Percentiles rank a stretch among this genome's conserved stretches.
phyloP scores from a whole-genome alignment of 805 yeast genomes.

The Schwanniomyces polymorphus region DNA sequence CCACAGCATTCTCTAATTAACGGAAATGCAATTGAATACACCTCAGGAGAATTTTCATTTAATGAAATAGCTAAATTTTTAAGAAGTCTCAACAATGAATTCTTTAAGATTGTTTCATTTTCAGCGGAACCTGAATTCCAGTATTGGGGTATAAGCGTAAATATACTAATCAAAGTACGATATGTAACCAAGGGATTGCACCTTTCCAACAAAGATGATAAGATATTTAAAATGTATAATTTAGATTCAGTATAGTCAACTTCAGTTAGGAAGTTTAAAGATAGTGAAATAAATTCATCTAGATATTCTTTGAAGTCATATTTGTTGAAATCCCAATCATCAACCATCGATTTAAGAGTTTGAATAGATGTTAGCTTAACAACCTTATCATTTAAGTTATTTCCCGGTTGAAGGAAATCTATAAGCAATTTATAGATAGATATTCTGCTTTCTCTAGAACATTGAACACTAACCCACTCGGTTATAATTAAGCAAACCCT shows the following conservation, averaged over 20 bases:
- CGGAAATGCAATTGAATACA: constrained; percentile 62
- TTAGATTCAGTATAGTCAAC: constrained; percentile 72
- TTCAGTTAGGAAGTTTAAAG: constrained; percentile 50
- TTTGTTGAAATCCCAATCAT: constrained; percentile 85
- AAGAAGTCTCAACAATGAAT: constrained; percentile 50
- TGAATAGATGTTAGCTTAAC: constrained; percentile 75
- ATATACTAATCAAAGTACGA: constrained; percentile 49
- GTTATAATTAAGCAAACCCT: constrained; percentile 73
- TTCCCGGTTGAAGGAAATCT: constrained; percentile 46
- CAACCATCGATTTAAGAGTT: constrained; percentile 65
- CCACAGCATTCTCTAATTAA: constrained; percentile 66
- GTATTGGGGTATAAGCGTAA: constrained; percentile 60
- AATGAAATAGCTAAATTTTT: constrained; percentile 57
- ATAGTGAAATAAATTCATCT: constrained; percentile 47
- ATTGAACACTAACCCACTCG: constrained; percentile 77
- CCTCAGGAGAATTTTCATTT: constrained; percentile 48
- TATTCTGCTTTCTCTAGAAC: constrained; percentile 57
- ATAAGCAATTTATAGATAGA: constrained; percentile 59
- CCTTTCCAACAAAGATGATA: constrained; percentile 61
- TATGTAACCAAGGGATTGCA: constrained; percentile 63
- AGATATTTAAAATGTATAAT: constrained; percentile 65
- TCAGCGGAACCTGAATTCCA: constrained; percentile 67
- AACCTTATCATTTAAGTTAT: constrained; percentile 66
- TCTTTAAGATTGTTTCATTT: constrained; percentile 38
- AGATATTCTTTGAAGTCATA: constrained; percentile 66